These are phyloP conservation scores for Aspergillus haitiensis DNA, from an alignment of 495 filamentous ascomycete species.

Conservation along the genomic window DNA sequence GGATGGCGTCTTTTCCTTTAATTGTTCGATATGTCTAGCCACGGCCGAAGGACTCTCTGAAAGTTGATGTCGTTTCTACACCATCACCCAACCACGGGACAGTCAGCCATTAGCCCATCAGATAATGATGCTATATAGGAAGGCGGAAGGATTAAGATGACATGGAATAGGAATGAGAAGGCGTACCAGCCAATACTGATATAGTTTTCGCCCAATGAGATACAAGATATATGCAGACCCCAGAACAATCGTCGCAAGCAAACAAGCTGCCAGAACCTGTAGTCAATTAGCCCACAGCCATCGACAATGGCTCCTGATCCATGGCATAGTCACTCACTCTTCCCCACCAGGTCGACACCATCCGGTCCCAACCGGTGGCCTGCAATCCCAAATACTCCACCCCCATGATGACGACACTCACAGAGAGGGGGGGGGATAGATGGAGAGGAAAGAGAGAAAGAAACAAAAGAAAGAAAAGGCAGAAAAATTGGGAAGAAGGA, in stretches of 20 bases:
- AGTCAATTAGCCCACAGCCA: neutral
- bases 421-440: neutral
- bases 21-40: constrained; percentile 17
- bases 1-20: constrained; percentile 9
- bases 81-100: neutral
- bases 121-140: neutral
- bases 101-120: neutral
- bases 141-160: neutral
- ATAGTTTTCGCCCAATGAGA: constrained; percentile 13
- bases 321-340: constrained; percentile 11
- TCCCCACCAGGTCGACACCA: constrained; percentile 27
- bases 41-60: constrained; percentile 13
- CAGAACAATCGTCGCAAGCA: constrained; percentile 21
- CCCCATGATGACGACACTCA: constrained; percentile 16
- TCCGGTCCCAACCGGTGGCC: constrained; percentile 24
- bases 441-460: neutral
- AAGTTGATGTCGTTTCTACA: constrained; percentile 20
- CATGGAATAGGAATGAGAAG: neutral
- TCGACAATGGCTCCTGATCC: neutral
- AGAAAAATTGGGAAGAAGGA: neutral
- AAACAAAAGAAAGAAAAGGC: constrained; percentile 1
- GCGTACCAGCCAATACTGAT: constrained; percentile 18
- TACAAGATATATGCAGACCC: constrained; percentile 20
- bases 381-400: constrained; percentile 24
- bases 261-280: constrained; percentile 21